A percentile compares a stretch with the other conserved stretches of the same genome.
These are phyloP conservation scores for Trypanosoma theileri DNA, from an alignment of 208 protist species.

Conservation along the genomic window DNA sequence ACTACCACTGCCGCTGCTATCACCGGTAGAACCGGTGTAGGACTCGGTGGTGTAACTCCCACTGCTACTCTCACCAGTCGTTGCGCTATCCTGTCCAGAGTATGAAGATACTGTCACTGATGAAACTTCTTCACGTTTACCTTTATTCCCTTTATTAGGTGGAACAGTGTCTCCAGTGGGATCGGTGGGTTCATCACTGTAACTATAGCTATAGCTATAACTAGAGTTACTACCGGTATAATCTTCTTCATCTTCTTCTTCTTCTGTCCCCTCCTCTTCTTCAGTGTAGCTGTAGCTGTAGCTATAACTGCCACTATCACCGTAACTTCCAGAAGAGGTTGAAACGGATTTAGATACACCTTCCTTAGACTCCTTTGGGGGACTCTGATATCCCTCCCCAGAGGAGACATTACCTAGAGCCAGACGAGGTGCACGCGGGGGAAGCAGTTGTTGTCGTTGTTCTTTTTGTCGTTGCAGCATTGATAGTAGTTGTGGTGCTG, in stretches of 20 bases:
- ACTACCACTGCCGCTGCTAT: not conserved
- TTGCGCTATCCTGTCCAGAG: not conserved
- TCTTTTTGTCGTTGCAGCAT: not conserved
- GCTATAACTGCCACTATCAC: constrained; percentile 4
- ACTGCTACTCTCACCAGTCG: not conserved
- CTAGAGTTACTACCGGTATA: not conserved
- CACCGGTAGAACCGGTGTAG: constrained; percentile 9
- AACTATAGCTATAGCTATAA: constrained; percentile 24
- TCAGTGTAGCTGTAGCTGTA: constrained; percentile 35
- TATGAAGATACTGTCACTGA: not conserved
- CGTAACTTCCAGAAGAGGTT: not conserved
- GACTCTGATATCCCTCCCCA: not conserved
- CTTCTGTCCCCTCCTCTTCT: not conserved
- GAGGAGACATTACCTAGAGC: not conserved
- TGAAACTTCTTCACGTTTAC: not conserved
- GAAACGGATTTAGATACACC: not conserved
- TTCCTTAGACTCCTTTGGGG: not conserved
- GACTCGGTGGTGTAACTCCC: not conserved
- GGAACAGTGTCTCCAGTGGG: not conserved
- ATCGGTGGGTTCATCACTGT: constrained; percentile 4
- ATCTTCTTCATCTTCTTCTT: not conserved
- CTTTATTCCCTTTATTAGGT: not conserved
- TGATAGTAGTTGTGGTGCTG: too few species aligned
- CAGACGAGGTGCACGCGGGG: not conserved
- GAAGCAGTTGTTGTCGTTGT: not conserved